Conservation (phyloP, 2,329 filamentous ascomycete genomes). For the Dendryphion nanum region DNA sequence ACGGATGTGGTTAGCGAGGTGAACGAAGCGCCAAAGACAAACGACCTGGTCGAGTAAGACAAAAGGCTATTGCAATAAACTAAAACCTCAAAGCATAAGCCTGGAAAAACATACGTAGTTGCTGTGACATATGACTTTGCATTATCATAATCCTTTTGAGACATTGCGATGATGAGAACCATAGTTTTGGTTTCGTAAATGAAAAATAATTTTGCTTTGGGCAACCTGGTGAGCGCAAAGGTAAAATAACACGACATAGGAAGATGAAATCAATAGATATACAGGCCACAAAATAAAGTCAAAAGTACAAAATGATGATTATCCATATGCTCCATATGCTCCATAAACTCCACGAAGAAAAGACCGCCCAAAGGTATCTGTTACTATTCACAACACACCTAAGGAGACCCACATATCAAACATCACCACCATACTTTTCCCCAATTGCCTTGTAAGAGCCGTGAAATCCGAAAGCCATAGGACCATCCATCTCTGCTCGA, state of each 20-base stretch:
- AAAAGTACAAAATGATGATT: not conserved
- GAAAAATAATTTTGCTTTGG: too few relatives aligned
- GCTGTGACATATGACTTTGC: too few relatives aligned
- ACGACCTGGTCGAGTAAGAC: too few relatives aligned
- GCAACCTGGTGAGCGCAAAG: too few relatives aligned
- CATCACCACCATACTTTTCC: conserved; percentile 16
- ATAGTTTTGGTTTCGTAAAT: too few relatives aligned
- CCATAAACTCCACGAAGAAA: not conserved
- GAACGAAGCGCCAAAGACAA: too few relatives aligned
- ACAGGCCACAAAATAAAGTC: not conserved
- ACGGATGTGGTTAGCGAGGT: too few relatives aligned
- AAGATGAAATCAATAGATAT: not conserved
- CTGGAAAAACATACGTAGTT: too few relatives aligned
- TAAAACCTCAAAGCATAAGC: too few relatives aligned
- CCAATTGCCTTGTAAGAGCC: conserved; percentile 49
- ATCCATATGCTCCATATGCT: not conserved
- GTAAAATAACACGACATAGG: not conserved
- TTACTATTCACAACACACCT: not conserved
- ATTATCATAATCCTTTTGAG: too few relatives aligned
- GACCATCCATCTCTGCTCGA: conserved; percentile 60
- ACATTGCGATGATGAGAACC: too few relatives aligned
- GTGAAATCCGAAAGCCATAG: conserved; percentile 65
- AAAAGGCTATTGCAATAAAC: too few relatives aligned
- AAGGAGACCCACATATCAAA: conserved; percentile 5
- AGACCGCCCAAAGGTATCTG: not conserved